Evolutionary conservation across 139 green algal genomes (phyloP).

Genomic region (Coelastrella sp.): DNA sequence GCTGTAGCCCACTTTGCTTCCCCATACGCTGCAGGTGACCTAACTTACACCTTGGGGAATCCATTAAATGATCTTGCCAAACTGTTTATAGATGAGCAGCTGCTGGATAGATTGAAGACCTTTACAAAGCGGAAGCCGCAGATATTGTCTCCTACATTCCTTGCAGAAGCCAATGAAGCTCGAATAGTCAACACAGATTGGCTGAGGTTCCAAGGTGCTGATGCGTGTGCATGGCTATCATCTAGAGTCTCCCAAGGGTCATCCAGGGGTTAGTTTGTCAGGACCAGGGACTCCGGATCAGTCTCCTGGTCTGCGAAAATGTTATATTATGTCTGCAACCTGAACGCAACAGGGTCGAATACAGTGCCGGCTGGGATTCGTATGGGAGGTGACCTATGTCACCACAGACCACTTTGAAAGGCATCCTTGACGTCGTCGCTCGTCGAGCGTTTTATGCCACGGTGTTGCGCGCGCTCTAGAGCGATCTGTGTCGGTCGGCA

Average conservation of each 20-base stretch:
- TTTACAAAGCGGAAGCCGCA: not conserved
- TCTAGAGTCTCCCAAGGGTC: not conserved
- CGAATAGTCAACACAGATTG: conserved; percentile 19
- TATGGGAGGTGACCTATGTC: no score
- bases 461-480: no score
- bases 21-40: conserved; percentile 10
- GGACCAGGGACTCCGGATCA: no score
- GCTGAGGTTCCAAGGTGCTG: conserved; percentile 30
- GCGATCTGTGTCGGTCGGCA: no score
- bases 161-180: conserved; percentile 39
- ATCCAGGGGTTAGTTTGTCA: not conserved
- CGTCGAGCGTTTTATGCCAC: no score
- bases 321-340: no score
- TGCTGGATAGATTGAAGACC: not conserved
- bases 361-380: no score
- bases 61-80: conserved; percentile 29
- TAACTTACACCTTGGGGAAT: conserved; percentile 36
- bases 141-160: conserved; percentile 40
- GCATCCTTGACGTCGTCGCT: no score
- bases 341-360: no score
- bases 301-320: no score
- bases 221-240: conserved; percentile 35
- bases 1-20: not conserved
- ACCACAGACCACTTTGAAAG: no score
- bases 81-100: conserved; percentile 32